Conservation (phyloP, 768 basidiomycete genomes). For the Hericium alpestre region DNA sequence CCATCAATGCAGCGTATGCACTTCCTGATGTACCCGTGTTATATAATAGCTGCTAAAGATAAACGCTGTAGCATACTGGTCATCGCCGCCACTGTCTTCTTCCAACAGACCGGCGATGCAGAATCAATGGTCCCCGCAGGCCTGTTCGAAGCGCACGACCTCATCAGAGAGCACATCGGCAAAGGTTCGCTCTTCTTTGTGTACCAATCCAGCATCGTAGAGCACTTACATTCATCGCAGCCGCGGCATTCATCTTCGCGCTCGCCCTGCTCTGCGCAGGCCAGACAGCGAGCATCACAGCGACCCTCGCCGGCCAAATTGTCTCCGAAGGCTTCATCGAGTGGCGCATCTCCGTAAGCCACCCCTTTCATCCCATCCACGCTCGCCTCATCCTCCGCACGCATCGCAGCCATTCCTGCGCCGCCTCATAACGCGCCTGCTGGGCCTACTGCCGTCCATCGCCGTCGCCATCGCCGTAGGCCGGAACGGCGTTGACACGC, state of each 20-base stretch:
- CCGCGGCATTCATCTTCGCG: neutral
- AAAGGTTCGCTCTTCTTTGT: conserved; percentile 16
- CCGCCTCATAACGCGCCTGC: conserved; percentile 32
- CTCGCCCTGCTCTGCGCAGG: conserved; percentile 60
- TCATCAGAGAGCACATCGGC: conserved; percentile 31
- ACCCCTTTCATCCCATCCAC: conserved; percentile 8
- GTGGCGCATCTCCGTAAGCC: conserved; percentile 31
- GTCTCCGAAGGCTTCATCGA: conserved; percentile 39
- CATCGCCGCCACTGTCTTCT: neutral
- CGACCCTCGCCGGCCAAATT: conserved; percentile 38
- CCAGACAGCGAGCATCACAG: conserved; percentile 40
- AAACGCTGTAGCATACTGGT: neutral
- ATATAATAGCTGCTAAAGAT: neutral
- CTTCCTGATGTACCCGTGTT: neutral
- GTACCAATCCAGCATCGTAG: neutral
- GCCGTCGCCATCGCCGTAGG: conserved; percentile 35
- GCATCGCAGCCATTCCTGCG: conserved; percentile 23
- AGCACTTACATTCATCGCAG: neutral
- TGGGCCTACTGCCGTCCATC: conserved; percentile 35
- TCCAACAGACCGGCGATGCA: conserved; percentile 26
- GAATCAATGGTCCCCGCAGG: conserved; percentile 23
- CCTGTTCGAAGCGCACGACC: conserved; percentile 30
- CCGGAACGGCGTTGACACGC: conserved; percentile 30
- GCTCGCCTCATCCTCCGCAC: neutral
- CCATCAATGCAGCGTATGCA: conserved; percentile 71